Percentiles rank a stretch among this genome's conserved stretches.
Evolutionary conservation across 495 filamentous ascomycete genomes (phyloP).

Genomic region (Penicillium waksmanii): DNA sequence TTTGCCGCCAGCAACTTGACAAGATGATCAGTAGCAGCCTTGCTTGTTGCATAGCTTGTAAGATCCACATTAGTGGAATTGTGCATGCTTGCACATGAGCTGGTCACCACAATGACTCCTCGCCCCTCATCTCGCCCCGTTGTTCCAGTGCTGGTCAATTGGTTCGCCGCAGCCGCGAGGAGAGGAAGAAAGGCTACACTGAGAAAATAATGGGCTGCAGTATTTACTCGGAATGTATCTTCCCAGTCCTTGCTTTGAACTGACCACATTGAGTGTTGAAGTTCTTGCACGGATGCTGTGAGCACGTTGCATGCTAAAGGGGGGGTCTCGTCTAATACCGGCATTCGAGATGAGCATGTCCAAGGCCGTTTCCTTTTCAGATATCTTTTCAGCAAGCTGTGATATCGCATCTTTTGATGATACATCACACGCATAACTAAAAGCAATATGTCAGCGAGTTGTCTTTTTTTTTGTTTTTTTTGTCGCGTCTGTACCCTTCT

Average conservation of each 20-base stretch:
- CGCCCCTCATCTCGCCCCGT: slow-evolving; percentile 40
- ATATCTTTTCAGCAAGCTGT: slow-evolving; percentile 26
- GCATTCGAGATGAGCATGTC: slow-evolving; percentile 52
- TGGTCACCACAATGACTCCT: slow-evolving; percentile 46
- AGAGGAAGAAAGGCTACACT: slow-evolving; percentile 45
- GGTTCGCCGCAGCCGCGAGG: slow-evolving; percentile 36
- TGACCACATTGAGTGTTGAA: slow-evolving; percentile 51
- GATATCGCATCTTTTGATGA: slow-evolving; percentile 41
- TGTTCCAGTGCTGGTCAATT: slow-evolving; percentile 3
- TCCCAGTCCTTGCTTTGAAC: slow-evolving; percentile 41
- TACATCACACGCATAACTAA: slow-evolving; percentile 43
- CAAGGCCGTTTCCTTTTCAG: slow-evolving; percentile 29
- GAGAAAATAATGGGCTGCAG: slow-evolving; percentile 49
- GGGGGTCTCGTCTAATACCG: slow-evolving; percentile 46
- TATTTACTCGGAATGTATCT: slow-evolving; percentile 45
- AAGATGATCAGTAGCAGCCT: slow-evolving; percentile 51
- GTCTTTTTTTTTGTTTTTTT: background rate
- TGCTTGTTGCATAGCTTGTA: slow-evolving; percentile 48
- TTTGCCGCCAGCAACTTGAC: slow-evolving; percentile 47
- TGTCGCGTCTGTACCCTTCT: slow-evolving; percentile 30
- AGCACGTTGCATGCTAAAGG: slow-evolving; percentile 43
- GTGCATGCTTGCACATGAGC: slow-evolving; percentile 51
- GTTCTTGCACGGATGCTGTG: slow-evolving; percentile 34
- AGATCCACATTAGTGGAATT: slow-evolving; percentile 53
- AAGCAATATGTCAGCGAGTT: background rate